phyloP scores from a whole-genome alignment of 345 rosid species.

The Crucihimalaya himalaica region DNA sequence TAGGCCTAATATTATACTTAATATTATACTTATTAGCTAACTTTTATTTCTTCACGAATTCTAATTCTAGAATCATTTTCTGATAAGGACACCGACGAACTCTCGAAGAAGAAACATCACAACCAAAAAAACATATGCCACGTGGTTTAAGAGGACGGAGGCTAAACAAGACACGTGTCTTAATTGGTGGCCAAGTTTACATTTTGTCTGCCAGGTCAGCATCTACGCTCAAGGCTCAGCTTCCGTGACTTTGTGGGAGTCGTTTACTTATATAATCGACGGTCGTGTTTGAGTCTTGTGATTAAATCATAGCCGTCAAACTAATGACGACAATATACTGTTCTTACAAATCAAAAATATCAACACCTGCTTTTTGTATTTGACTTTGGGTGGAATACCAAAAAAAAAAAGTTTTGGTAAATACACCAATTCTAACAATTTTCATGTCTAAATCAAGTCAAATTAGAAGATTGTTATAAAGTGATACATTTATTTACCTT shows the following conservation, averaged over 20 bases:
- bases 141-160: constrained; percentile 20
- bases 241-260: constrained; percentile 39
- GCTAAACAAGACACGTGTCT: constrained; percentile 21
- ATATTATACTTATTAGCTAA: background rate
- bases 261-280: background rate
- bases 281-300: background rate
- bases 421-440: constrained; percentile 4
- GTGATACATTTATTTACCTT: too few relatives aligned
- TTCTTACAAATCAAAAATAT: constrained; percentile 11
- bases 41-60: constrained; percentile 3
- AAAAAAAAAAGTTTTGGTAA: background rate
- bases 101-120: constrained; percentile 25
- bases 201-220: constrained; percentile 22
- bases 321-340: constrained; percentile 18
- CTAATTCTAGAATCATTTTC: too few relatives aligned
- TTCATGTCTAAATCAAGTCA: constrained; percentile 23
- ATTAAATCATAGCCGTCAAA: constrained; percentile 4
- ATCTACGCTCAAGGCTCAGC: background rate
- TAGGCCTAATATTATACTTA: background rate
- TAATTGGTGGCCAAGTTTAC: constrained; percentile 1
- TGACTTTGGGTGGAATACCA: constrained; percentile 23
- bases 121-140: background rate
- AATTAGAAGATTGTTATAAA: too few relatives aligned
- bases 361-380: constrained; percentile 12
- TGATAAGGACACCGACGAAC: constrained; percentile 33